Evolutionary conservation across 2,329 filamentous ascomycete genomes (phyloP), one percentile per base, ranked within the genome.

Genomic region (Rosellinia necatrix): DNA sequence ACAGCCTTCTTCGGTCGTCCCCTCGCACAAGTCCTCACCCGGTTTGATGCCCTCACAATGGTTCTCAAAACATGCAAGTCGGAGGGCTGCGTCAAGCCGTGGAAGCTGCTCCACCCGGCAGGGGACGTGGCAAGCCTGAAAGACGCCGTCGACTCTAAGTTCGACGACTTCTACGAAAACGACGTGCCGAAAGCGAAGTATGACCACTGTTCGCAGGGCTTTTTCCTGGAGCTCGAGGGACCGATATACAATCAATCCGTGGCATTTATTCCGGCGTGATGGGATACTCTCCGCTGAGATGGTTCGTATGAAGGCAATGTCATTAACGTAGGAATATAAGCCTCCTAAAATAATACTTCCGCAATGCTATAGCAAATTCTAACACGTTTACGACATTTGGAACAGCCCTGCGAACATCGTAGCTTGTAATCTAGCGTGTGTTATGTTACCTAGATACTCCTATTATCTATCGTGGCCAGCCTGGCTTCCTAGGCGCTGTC

Each of bases 21-120:
- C 19, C 35, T 54, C 15, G 35, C 37, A 8, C 44, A 54, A 43
- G 44, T 49, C 24, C 43, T 54, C 3, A 70, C 74, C 19, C 78
- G 83, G 2, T 75, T 88, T 0, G 84, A 59, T 29, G 49, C 47
- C 7, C 30, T 60, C 13, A 44, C 48, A 15, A 19, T 60, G 13
- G 50, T 48, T 13, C 57, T 59, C 21, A 59, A 59, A 48, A 42
- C 53, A 25, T 59, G 57, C 43, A 59, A 56, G 43, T 55, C 53
- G 8, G 43, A 42, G 17, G 57, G 49, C 21, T 59, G 57, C 22
- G 50, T 55, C 29, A 49, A 48, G 25, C 57, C 57, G 10, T 59
- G 57, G 57, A 55, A 52, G 24, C 32, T 43, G 13, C 43, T 59
- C n/a, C 57, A 59, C 12, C 57, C 57, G 21, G 48, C 37, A 22